Evolutionary conservation across 2,329 filamentous ascomycete genomes (phyloP), one percentile per base, ranked within the genome.

Genomic region (Clonostachys rhizophaga): DNA sequence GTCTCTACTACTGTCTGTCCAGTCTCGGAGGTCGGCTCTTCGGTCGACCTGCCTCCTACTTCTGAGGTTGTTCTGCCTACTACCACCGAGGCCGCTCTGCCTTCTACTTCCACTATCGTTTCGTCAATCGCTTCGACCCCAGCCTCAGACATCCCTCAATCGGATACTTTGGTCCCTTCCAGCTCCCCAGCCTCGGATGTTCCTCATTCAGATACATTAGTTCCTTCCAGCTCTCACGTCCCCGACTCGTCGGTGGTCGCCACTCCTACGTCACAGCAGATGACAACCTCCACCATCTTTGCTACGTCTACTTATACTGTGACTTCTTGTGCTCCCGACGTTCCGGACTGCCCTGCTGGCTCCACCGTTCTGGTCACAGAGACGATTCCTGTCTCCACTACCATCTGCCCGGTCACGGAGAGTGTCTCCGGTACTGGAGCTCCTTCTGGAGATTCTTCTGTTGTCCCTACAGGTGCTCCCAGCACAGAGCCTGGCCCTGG

Each of bases 291-390:
- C 44, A 69, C 74, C 58, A 64, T 79, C 67, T 76, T 72, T 69
- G 61, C 68, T 59, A 80, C 76, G 59, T 68, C 69, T 57, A 68
- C 76, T 58, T 66, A 75, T 57, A 81, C 78, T 64, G 68, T 81
- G 70, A 81, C 76, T 62, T 74, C 71, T 48, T 81, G 78, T 70
- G 72, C 68, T 47, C 70, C 78, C 46, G 72, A 71, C 50, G 76
- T 81, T 58, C 76, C 78, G 62, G 59, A 83, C 78, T 84, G 81
- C 72, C 71, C 72, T 42, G 43, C 14, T 17, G 43, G 24, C n/a
- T n/a, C 43, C 13, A 13, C 18, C 20, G 44, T 46, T 33, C 33
- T 43, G 13, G 37, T 33, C 46, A 48, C 46, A 18, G 50, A 59
- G 52, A 54, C 58, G 35, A 52, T 61, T 34, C 52, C 60, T 40